A percentile compares a stretch with the other conserved stretches of the same genome.
These are phyloP conservation scores for Rhodotorula sp. DNA, from an alignment of 1,284 basidiomycete genomes.

Conservation along the genomic window DNA sequence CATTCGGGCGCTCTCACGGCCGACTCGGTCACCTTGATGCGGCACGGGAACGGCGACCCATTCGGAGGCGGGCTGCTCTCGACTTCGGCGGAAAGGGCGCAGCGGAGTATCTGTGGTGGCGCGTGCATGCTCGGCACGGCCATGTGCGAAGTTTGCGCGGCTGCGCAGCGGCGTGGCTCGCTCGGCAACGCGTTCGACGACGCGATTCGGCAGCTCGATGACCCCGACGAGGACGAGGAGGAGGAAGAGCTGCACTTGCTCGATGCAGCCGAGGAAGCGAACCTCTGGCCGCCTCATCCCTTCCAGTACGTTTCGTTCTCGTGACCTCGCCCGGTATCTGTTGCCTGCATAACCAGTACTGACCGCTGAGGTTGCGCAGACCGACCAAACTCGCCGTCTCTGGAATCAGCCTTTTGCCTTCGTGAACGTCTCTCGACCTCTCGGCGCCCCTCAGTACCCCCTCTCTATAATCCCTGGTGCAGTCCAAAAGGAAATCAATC, in stretches of 20 bases:
- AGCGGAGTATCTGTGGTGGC: constrained; percentile 32
- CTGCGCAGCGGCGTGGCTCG: constrained; percentile 23
- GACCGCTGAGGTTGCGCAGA: not conserved
- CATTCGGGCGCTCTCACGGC: constrained; percentile 18
- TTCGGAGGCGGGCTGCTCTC: constrained; percentile 4
- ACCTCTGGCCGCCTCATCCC: constrained; percentile 40
- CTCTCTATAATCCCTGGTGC: too few species aligned
- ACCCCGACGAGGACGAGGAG: constrained; percentile 25
- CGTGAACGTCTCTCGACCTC: too few species aligned
- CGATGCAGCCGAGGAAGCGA: constrained; percentile 23
- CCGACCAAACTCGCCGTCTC: constrained; percentile 1
- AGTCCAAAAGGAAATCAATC: too few species aligned
- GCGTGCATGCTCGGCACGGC: constrained; percentile 37
- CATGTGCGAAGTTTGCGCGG: constrained; percentile 39
- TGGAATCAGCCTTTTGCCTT: too few species aligned
- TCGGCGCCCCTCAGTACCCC: too few species aligned
- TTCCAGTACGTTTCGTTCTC: constrained; percentile 27
- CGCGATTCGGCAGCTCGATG: constrained; percentile 9
- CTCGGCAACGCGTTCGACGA: constrained; percentile 21
- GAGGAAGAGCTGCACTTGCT: constrained; percentile 28
- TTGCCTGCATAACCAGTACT: not conserved
- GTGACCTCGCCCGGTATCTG: not conserved
- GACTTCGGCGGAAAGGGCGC: constrained; percentile 7
- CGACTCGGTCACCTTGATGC: constrained; percentile 16
- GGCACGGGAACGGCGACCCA: constrained; percentile 13